Percentiles rank a stretch among this genome's conserved stretches.
phyloP scores from a whole-genome alignment of 352 stramenopile genomes.

The Aphanomyces stellatus region DNA sequence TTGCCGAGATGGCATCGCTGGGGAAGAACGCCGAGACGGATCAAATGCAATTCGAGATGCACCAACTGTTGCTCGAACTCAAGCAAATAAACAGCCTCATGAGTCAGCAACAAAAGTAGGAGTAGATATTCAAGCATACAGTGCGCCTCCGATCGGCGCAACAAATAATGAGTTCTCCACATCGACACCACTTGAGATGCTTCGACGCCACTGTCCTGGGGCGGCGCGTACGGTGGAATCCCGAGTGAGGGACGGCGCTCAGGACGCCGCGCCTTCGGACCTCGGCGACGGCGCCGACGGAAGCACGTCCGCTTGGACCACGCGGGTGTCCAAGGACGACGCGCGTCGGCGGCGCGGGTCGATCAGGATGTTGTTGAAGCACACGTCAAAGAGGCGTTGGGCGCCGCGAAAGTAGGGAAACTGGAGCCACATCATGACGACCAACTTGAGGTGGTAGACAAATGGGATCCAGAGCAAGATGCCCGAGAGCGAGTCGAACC shows the following conservation, averaged over 20 bases:
- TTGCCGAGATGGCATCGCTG: conserved; percentile 52
- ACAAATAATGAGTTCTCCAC: no score
- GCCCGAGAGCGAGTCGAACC: conserved; percentile 42
- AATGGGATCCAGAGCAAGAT: conserved; percentile 72
- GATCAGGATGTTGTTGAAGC: conserved; percentile 64
- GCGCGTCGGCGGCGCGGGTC: background rate
- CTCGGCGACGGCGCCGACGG: no score
- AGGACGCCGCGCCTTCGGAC: no score
- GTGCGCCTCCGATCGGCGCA: no score
- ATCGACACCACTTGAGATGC: no score
- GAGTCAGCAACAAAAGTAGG: no score
- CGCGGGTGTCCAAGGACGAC: no score
- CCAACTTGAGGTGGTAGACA: conserved; percentile 80
- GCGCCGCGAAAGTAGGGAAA: conserved; percentile 86
- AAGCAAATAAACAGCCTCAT: conserved; percentile 57
- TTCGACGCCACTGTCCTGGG: no score
- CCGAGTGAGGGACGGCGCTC: no score
- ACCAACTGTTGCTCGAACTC: conserved; percentile 53
- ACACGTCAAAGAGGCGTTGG: conserved; percentile 67
- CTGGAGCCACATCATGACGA: conserved; percentile 82
- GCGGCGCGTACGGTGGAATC: no score
- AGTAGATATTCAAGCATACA: no score
- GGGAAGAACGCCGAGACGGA: conserved; percentile 33
- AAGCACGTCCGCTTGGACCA: no score
- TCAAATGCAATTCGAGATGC: conserved; percentile 49